A percentile compares a stretch with the other conserved stretches of the same genome.
These are phyloP conservation scores for Fusarium beomiforme DNA, from an alignment of 2,329 filamentous ascomycete species.

Conservation along the genomic window DNA sequence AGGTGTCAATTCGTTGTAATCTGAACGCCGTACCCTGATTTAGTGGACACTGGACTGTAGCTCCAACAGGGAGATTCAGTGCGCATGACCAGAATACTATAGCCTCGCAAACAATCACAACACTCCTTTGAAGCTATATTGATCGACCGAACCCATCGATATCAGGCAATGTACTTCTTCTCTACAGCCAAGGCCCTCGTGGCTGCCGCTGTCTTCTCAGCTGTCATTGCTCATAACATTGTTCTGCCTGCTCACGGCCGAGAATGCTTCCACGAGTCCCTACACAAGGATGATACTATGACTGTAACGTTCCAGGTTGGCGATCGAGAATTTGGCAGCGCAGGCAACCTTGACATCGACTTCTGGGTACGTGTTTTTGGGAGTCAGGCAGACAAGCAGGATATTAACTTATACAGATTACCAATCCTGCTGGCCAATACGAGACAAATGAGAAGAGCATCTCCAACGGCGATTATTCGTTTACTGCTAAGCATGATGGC, in stretches of 20 bases:
- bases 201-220: constrained; percentile 59
- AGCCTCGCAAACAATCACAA: constrained; percentile 25
- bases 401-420: constrained; percentile 64
- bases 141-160: constrained; percentile 9
- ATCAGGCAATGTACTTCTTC: constrained; percentile 44
- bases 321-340: constrained; percentile 93
- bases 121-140: constrained; percentile 18
- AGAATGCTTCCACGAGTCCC: constrained; percentile 96
- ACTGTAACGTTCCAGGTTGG: constrained; percentile 98
- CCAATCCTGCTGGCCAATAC: constrained; percentile 79
- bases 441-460: constrained; percentile 83
- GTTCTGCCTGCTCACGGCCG: constrained; percentile 90
- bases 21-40: constrained; percentile 13
- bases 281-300: constrained; percentile 97
- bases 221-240: constrained; percentile 89
- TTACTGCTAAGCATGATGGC: constrained; percentile 85
- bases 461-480: constrained; percentile 92
- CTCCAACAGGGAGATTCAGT: constrained; percentile 27
- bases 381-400: neutral
- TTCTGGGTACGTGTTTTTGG: constrained; percentile 80
- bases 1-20: constrained; percentile 47
- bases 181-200: constrained; percentile 56
- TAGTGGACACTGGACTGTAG: constrained; percentile 26
- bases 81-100: constrained; percentile 10
- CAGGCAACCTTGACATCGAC: constrained; percentile 94